Base-by-base conservation (phyloP, 2,329 filamentous ascomycete species). In the Tympanopsis confertula region DNA sequence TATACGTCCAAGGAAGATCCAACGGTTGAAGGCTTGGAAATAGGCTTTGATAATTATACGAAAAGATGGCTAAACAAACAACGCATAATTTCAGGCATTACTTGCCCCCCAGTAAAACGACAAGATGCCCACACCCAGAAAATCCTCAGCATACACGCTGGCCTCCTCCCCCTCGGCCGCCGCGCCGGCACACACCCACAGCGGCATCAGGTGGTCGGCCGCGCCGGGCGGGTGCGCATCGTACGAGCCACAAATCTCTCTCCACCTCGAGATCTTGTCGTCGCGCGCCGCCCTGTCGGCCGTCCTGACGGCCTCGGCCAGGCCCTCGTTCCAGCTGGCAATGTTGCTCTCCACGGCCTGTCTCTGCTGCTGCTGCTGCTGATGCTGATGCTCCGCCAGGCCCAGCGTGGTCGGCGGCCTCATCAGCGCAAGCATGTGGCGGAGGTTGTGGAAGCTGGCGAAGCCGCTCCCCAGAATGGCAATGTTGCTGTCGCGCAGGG, bases 391-490 rank as follows among this genome's bases (percentile, higher is more conserved):
- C n/a, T n/a, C n/a, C n/a, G n/a, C n/a, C 47, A 4, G 39, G 22
- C 10, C 41, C 42, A 4, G 41, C 43, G 3, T 44, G 35, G 3
- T 51, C 47, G 13, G 47, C 45, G 35, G 22, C 22, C 22, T 26
- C 22, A 37, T 40, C 19, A 65, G 45, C 32, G 45, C 39, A 19
- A 65, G 59, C 63, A 75, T 66, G 20, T 60, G 46, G 18, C 58
- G 52, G 5, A 75, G 47, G 49, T 76, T 75, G 50, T 77, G 73
- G 39, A 76, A 59, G 3, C 66, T 69, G 1, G 73, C 70, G 45
- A 76, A 76, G 18, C 73, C 73, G 0, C 69, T 74, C n/a, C 73
- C 73, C 29, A 77, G 46, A 39, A 78, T 62, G 45, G 72, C 72
- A n/a, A 78, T 57, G 52, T 71, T 71, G 19, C 62, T 55, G 26